phyloP scores from a whole-genome alignment of 2,329 filamentous ascomycete species.

The Neonectria ditissima region DNA sequence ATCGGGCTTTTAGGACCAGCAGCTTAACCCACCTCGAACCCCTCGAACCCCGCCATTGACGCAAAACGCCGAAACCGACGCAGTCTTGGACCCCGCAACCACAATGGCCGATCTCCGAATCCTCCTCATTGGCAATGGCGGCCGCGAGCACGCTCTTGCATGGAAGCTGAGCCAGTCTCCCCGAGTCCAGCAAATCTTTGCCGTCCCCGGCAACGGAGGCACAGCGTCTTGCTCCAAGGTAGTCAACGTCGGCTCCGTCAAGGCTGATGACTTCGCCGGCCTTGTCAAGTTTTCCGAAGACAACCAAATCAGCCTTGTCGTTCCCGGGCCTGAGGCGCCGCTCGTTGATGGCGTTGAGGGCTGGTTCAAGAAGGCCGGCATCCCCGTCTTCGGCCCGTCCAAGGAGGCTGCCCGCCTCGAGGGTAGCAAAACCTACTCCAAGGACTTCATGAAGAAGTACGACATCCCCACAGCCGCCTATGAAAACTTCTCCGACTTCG shows the following conservation, averaged over 20 bases:
- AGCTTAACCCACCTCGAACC: conserved; percentile 11
- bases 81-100: conserved; percentile 9
- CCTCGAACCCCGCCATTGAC: conserved; percentile 22
- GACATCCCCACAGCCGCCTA: conserved; percentile 92
- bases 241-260: conserved; percentile 76
- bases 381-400: conserved; percentile 87
- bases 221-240: conserved; percentile 79
- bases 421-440: conserved; percentile 96
- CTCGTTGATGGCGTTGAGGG: conserved; percentile 90
- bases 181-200: conserved; percentile 79
- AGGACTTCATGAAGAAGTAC: conserved; percentile 96
- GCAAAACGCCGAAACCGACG: conserved; percentile 4
- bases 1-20: conserved; percentile 15
- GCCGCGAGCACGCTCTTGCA: conserved; percentile 92
- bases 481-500: conserved; percentile 86
- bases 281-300: conserved; percentile 81
- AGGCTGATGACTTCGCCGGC: conserved; percentile 80
- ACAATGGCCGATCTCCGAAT: conserved; percentile 67
- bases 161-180: conserved; percentile 93
- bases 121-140: conserved; percentile 92
- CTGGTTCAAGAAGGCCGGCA: conserved; percentile 79
- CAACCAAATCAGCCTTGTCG: conserved; percentile 81
- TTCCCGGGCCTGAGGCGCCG: conserved; percentile 94
- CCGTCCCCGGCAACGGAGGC: conserved; percentile 86
- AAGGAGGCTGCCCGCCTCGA: conserved; percentile 90